Base-by-base conservation (phyloP, 2,329 filamentous ascomycete species). In the Fusarium secorum region DNA sequence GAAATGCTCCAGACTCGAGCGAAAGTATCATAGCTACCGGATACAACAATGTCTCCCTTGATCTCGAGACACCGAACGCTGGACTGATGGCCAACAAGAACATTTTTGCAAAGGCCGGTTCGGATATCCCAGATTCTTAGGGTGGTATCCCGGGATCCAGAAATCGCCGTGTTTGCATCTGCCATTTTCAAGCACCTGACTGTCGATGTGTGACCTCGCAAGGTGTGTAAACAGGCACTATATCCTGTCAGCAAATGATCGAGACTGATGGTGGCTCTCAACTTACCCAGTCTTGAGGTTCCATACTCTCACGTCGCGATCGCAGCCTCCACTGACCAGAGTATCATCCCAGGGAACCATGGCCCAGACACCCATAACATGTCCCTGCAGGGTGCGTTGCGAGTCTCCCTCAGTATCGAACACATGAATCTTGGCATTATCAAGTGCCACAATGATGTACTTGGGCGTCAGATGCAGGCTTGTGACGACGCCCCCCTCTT, bases 351-450 rank as follows among this genome's bases (percentile, higher is more conserved):
- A 98, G 11, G 96, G 96, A 28, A 99, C 94, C 95, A 99, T 98
- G 52, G 96, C 96, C 96, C 96, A 99, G 24, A 99, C 96, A 42
- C 96, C 96, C 96, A 99, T 99, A 46, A 98, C 93, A 83, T 99
- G 96, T 15, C 96, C 96, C 78, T 96, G 92, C 32, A 99, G 84
- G 5, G 94, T 97, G 79, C 94, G 93, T 75, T 97, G 90, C 71
- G 94, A 90, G 74, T 94, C 91, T 36, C 96, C 96, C 73, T 96
- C 90, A 1, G 94, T 95, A 79, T 98, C 93, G 78, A 98, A 99
- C 30, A 99, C 95, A 81, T 99, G 96, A 48, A 99, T 99, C 84
- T 97, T 97, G 39, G 96, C 95, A 81, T 98, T 99, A 84, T 99
- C 96, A 69, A 99, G 87, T 53, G 96, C 96, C 70, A 98, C 94